Evolutionary conservation across 192 early-diverging fungal species (phyloP).

Genomic region (Backusella mclennaniae): DNA sequence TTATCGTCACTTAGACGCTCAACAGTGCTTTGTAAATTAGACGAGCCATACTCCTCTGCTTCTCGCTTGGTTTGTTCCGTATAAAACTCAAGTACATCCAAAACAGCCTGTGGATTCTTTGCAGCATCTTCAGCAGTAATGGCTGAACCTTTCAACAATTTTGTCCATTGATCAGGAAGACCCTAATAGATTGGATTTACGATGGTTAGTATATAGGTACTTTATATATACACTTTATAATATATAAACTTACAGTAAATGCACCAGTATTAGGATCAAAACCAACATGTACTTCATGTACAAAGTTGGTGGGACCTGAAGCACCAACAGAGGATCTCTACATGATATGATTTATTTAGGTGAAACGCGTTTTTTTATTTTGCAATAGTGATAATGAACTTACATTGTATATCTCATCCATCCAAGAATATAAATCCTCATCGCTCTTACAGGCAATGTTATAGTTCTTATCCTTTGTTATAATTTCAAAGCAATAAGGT

Average conservation of each 20-base stretch:
- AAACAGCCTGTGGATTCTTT: constrained; percentile 97
- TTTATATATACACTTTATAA: not conserved
- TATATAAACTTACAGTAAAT: constrained; percentile 47
- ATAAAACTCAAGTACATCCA: constrained; percentile 98
- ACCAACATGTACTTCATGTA: constrained; percentile 79
- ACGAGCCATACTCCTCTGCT: constrained; percentile 43
- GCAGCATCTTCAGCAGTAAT: constrained; percentile 97
- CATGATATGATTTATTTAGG: not conserved
- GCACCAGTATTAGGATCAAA: constrained; percentile 62
- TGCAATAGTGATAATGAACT: not conserved
- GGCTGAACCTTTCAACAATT: constrained; percentile 86
- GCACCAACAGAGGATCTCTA: constrained; percentile 79
- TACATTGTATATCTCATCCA: constrained; percentile 96
- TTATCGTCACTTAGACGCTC: constrained; percentile 35
- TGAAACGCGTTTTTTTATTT: no score
- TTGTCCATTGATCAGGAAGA: constrained; percentile 93
- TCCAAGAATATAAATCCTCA: constrained; percentile 97
- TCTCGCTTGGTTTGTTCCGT: constrained; percentile 75
- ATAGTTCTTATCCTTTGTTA: constrained; percentile 91
- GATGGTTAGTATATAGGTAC: no score
- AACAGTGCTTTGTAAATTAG: constrained; percentile 21
- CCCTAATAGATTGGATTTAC: constrained; percentile 47
- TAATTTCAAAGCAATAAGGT: constrained; percentile 92
- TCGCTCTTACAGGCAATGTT: constrained; percentile 92
- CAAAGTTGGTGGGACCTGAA: constrained; percentile 83